Evolutionary conservation across 257 asterid species (phyloP), one percentile per base, ranked within the genome.

Genomic region (Lycium barbarum): DNA sequence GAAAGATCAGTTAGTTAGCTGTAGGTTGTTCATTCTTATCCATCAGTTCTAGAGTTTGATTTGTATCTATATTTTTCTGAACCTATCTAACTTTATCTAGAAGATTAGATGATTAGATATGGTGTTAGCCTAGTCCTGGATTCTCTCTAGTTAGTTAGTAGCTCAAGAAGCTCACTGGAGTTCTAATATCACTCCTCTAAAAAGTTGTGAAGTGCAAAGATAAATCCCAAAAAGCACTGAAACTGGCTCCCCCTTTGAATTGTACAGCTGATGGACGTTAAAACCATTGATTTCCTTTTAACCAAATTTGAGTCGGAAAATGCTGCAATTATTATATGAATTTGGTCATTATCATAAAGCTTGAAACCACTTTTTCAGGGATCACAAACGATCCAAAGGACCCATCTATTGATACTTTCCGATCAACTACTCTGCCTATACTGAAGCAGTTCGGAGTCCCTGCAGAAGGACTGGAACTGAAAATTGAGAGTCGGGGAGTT

Each of bases 371-470:
- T 68, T 63, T 81, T 84, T 13, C 87, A 96, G 99, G 98, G 76
- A 89, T 96, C 81, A 96, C 99, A 84, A 93, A 96, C 88, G 98
- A 96, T 87, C 66, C 97, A 47, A 91, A 89, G 92, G 99, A 96
- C 83, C 98, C 97, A 58, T 93, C 97, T 57, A 93, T 95, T 83
- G 99, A 96, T 90, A 96, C 98, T 45, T 95, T 93, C 84, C 89
- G 92, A 85, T 89, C 97, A 18, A 85, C 97, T 17, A 92, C 97
- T 9, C 81, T 93, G 76, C 94, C 91, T 61, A 85, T 96, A n/a
- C 85, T 96, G 91, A 93, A 91, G 92, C 95, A 86, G 84, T 96
- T 96, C 86, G 99, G 98, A 70, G 91, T 95, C 82, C 90, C 92
- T 82, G 72, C 97, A 26, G 97, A 96, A 83, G 96, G 93, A 54